A percentile compares a stretch with the other conserved stretches of the same genome.
These are phyloP conservation scores for Pseudogymnoascus sp. DNA, from an alignment of 2,329 filamentous ascomycete genomes.

Conservation along the genomic window DNA sequence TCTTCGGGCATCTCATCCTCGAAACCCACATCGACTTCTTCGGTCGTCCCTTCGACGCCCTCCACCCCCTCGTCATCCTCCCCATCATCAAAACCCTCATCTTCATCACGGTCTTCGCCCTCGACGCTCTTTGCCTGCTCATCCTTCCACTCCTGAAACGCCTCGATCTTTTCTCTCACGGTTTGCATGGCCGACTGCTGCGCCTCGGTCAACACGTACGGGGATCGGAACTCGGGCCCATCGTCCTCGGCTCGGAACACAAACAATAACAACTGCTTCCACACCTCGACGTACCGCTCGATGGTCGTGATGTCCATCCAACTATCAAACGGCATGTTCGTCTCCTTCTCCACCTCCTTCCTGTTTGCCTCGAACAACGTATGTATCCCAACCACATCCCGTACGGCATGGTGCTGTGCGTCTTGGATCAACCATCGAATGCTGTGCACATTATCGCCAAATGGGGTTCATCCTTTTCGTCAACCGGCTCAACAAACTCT, in stretches of 20 bases:
- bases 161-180: too few relatives aligned
- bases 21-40: not conserved
- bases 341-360: slow-evolving; percentile 9
- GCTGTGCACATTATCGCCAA: slow-evolving; percentile 6
- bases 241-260: too few relatives aligned
- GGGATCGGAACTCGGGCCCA: too few relatives aligned
- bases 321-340: not conserved
- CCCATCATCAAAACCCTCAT: not conserved
- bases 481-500: slow-evolving; percentile 10
- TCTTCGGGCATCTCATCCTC: not conserved
- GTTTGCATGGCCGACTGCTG: too few relatives aligned
- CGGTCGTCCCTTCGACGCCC: too few relatives aligned
- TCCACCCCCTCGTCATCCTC: too few relatives aligned
- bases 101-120: not conserved
- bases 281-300: not conserved
- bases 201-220: too few relatives aligned
- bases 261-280: slow-evolving; percentile 13
- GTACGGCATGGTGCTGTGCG: slow-evolving; percentile 10
- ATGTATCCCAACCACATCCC: slow-evolving; percentile 5
- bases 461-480: slow-evolving; percentile 6
- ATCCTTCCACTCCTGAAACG: not conserved
- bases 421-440: slow-evolving; percentile 14
- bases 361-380: slow-evolving; percentile 11
- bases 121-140: not conserved
- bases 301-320: slow-evolving; percentile 13